These are phyloP conservation scores for Penicillium sp. DNA, from an alignment of 2,329 filamentous ascomycete genomes.

Conservation along the genomic window DNA sequence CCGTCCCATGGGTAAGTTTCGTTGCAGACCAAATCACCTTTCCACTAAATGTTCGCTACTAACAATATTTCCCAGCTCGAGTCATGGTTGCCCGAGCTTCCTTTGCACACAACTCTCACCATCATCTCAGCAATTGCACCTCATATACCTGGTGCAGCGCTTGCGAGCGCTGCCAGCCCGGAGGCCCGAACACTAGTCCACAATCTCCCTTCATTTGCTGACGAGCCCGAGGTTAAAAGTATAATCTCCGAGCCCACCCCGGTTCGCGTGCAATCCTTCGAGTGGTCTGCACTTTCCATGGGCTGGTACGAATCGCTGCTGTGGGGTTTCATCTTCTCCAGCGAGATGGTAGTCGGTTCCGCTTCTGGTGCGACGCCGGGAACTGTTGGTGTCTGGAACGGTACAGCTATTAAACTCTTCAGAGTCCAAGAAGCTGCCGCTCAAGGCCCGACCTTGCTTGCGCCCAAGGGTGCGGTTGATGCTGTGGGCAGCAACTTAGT, in stretches of 20 bases:
- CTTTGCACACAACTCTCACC: constrained; percentile 79
- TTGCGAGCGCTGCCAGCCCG: constrained; percentile 36
- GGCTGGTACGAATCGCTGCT: constrained; percentile 95
- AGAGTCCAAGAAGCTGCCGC: constrained; percentile 81
- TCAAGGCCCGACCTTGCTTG: constrained; percentile 74
- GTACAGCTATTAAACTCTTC: constrained; percentile 83
- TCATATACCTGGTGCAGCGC: constrained; percentile 49
- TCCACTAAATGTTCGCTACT: constrained; percentile 4
- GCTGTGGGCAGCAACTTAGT: constrained; percentile 89
- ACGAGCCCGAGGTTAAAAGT: constrained; percentile 61
- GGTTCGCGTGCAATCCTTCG: constrained; percentile 80
- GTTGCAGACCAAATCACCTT: neutral
- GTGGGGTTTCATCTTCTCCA: constrained; percentile 89
- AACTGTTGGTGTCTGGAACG: constrained; percentile 90
- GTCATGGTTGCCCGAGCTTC: constrained; percentile 86
- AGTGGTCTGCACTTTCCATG: constrained; percentile 85
- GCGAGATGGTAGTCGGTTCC: constrained; percentile 69
- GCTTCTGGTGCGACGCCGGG: constrained; percentile 61
- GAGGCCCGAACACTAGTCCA: constrained; percentile 42
- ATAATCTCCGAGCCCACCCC: constrained; percentile 67
- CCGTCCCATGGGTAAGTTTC: constrained; percentile 64
- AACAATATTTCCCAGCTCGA: constrained; percentile 61
- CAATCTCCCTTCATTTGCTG: constrained; percentile 43
- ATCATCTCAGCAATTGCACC: constrained; percentile 63
- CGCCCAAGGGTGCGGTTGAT: constrained; percentile 86